Conservation (phyloP, 768 basidiomycete genomes). For the Panellus pusillus region DNA sequence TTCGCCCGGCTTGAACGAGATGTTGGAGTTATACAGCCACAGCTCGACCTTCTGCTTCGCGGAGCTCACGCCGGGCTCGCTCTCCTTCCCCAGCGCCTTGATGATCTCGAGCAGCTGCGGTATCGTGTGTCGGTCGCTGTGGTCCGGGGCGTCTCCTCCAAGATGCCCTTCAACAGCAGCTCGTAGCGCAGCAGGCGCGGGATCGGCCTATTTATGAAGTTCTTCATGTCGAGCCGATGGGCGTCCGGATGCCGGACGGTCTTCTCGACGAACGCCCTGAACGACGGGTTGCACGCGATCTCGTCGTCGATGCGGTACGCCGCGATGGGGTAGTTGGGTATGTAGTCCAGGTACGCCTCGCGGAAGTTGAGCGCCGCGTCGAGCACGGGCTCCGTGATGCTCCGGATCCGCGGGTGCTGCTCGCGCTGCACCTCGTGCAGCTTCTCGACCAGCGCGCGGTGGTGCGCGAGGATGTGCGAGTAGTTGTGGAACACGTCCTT, state of each 20-base stretch:
- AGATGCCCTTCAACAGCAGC: constrained; percentile 76
- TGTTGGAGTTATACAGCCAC: constrained; percentile 80
- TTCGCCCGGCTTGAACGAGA: constrained; percentile 81
- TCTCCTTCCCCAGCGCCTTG: constrained; percentile 81
- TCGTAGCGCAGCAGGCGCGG: constrained; percentile 88
- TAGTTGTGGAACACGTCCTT: constrained; percentile 90
- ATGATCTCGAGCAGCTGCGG: constrained; percentile 87
- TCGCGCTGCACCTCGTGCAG: constrained; percentile 88
- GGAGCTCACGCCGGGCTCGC: constrained; percentile 81
- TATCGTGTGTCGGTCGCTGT: constrained; percentile 82
- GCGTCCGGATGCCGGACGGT: constrained; percentile 69
- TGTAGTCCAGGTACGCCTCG: constrained; percentile 90
- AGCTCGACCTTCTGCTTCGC: constrained; percentile 89
- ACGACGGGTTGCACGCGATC: constrained; percentile 75
- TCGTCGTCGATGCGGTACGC: constrained; percentile 87
- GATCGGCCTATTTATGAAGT: constrained; percentile 90
- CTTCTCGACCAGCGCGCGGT: constrained; percentile 72
- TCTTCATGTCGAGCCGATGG: constrained; percentile 86
- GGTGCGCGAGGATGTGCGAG: constrained; percentile 70
- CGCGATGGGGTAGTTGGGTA: constrained; percentile 91
- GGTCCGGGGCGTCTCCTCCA: constrained; percentile 72
- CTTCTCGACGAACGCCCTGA: constrained; percentile 78
- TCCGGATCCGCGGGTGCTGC: constrained; percentile 76
- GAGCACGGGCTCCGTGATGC: constrained; percentile 80
- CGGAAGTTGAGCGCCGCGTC: constrained; percentile 92